These are phyloP conservation scores for Triticum dicoccoides DNA, from an alignment of 176 grass and related monocot species.

Conservation along the genomic window DNA sequence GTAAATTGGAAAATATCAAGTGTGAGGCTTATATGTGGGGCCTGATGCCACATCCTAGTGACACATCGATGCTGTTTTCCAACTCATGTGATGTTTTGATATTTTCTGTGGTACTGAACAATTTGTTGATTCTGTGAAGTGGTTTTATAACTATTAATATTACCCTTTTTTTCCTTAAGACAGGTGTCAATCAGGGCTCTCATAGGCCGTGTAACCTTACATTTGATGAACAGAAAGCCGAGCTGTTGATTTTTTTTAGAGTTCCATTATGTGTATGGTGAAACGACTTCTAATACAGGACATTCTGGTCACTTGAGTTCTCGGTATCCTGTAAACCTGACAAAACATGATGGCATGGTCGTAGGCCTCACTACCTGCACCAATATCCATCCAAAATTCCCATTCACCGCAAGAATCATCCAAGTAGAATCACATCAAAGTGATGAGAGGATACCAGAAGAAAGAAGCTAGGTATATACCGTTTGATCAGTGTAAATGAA, in stretches of 20 bases:
- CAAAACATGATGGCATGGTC: conserved; percentile 36
- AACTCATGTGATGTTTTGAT: neutral
- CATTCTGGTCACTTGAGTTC: conserved; percentile 19
- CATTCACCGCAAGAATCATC: neutral
- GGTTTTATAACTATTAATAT: neutral
- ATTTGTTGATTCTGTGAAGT: neutral
- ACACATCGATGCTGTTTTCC: neutral
- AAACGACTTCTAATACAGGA: conserved; percentile 31
- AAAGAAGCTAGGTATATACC: neutral
- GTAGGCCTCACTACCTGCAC: conserved; percentile 57
- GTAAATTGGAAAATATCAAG: conserved; percentile 5
- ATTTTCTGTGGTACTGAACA: neutral
- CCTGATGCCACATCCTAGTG: neutral
- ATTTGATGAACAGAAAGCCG: conserved; percentile 74
- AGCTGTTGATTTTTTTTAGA: conserved; percentile 32
- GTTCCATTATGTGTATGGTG: conserved; percentile 63
- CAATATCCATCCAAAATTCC: conserved; percentile 1
- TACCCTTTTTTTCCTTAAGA: neutral
- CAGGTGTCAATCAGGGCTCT: conserved; percentile 63
- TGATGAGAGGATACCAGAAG: neutral
- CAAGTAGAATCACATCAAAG: neutral
- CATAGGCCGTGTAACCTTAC: conserved; percentile 76
- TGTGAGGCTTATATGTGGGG: neutral
- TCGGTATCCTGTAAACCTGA: conserved; percentile 18
- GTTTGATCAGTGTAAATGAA: neutral